phyloP scores from a whole-genome alignment of 1,284 basidiomycete species.

The Rhodotorula sp. region DNA sequence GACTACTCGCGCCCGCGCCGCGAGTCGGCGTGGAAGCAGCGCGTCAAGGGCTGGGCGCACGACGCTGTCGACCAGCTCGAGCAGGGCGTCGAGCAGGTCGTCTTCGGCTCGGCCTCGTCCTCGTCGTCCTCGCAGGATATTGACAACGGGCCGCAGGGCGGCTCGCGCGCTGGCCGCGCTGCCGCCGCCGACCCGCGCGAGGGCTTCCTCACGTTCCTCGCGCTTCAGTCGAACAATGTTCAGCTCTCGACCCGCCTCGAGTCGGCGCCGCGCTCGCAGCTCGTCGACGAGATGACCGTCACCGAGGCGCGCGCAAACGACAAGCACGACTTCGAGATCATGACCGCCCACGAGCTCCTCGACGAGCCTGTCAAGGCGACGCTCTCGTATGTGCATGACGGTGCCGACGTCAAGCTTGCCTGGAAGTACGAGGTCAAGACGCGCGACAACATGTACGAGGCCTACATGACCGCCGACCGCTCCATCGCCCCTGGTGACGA shows the following conservation, averaged over 20 bases:
- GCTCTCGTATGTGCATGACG: conserved; percentile 39
- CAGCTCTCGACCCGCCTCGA: conserved; percentile 17
- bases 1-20: neutral
- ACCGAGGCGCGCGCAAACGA: neutral
- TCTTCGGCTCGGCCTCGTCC: conserved; percentile 18
- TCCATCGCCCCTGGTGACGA: conserved; percentile 28
- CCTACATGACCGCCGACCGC: conserved; percentile 43
- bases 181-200: conserved; percentile 34
- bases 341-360: conserved; percentile 27
- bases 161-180: neutral
- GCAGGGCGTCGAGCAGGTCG: conserved; percentile 17
- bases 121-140: neutral
- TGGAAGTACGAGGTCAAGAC: conserved; percentile 45
- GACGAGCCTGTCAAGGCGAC: conserved; percentile 35
- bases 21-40: conserved; percentile 22
- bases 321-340: conserved; percentile 36
- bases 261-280: conserved; percentile 17
- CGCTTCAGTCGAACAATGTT: conserved; percentile 28
- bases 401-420: conserved; percentile 36
- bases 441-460: conserved; percentile 46
- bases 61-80: conserved; percentile 15
- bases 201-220: conserved; percentile 37
- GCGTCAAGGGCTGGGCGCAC: conserved; percentile 30
- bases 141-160: conserved; percentile 24
- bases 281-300: conserved; percentile 19